phyloP scores from a whole-genome alignment of 306 rosid genomes.

The Potentilla sterilis region DNA sequence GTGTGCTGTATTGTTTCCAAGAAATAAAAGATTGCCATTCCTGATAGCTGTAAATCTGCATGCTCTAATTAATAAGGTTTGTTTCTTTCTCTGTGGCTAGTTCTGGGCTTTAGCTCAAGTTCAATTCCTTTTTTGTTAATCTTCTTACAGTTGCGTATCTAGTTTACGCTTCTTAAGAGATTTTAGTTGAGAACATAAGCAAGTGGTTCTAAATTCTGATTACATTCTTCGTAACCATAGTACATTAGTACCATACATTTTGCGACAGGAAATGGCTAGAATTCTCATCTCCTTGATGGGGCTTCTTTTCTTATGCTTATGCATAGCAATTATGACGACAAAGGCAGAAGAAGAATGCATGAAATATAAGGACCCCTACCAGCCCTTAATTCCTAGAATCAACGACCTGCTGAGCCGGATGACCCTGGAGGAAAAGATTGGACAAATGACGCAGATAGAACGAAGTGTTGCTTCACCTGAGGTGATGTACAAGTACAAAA shows the following conservation, averaged over 20 bases:
- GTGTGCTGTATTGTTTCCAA: too few species aligned
- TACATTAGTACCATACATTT: neutral
- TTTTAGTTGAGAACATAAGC: neutral
- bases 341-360: slow-evolving; percentile 2
- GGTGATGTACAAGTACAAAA: slow-evolving; percentile 30
- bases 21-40: too few species aligned
- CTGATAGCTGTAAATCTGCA: neutral
- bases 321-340: neutral
- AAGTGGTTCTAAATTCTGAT: neutral
- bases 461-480: slow-evolving; percentile 27
- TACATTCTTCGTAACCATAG: neutral
- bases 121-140: neutral
- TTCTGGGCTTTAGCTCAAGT: neutral
- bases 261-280: slow-evolving; percentile 8
- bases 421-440: slow-evolving; percentile 39
- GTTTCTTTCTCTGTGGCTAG: neutral
- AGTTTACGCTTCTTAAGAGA: neutral
- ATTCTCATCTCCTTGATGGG: slow-evolving; percentile 12
- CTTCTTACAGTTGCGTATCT: neutral
- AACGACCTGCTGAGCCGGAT: slow-evolving; percentile 29
- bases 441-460: slow-evolving; percentile 44
- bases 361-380: slow-evolving; percentile 31
- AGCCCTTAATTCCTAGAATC: slow-evolving; percentile 24
- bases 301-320: slow-evolving; percentile 4
- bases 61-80: neutral